Evolutionary conservation across 805 yeast genomes (phyloP).

Genomic region (Hagleromyces aurorensis): DNA sequence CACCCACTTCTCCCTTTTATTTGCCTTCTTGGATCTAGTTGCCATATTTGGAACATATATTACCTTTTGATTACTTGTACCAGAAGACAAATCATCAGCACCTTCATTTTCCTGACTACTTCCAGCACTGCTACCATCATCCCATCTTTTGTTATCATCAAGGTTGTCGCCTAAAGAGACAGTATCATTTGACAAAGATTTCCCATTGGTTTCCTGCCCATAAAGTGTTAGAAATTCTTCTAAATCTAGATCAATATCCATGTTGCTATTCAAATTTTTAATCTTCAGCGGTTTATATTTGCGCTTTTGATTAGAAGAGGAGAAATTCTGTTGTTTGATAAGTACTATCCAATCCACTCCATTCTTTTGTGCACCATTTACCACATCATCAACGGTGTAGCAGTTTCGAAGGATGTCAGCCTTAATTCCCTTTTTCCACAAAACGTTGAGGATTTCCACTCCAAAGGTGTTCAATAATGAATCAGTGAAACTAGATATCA

Average conservation of each 20-base stretch:
- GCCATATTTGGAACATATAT: slow-evolving; percentile 71
- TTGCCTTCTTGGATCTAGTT: slow-evolving; percentile 67
- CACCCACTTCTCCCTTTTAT: slow-evolving; percentile 69
- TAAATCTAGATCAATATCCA: slow-evolving; percentile 66
- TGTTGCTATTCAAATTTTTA: slow-evolving; percentile 48
- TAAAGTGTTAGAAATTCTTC: slow-evolving; percentile 53
- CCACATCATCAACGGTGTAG: slow-evolving; percentile 53
- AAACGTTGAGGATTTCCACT: slow-evolving; percentile 47
- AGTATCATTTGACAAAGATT: slow-evolving; percentile 7
- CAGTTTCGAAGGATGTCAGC: slow-evolving; percentile 57
- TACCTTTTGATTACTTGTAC: slow-evolving; percentile 41
- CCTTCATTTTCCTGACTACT: slow-evolving; percentile 24
- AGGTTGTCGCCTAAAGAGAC: slow-evolving; percentile 14
- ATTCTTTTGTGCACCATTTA: slow-evolving; percentile 53
- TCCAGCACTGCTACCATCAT: slow-evolving; percentile 25
- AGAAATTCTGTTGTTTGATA: slow-evolving; percentile 55
- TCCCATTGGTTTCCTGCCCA: slow-evolving; percentile 24
- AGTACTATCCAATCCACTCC: slow-evolving; percentile 73
- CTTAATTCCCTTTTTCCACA: slow-evolving; percentile 75
- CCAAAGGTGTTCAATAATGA: slow-evolving; percentile 52
- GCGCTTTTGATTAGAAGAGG: slow-evolving; percentile 32
- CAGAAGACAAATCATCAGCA: slow-evolving; percentile 14
- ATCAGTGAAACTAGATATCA: slow-evolving; percentile 62
- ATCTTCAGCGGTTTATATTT: slow-evolving; percentile 72
- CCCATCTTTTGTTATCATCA: slow-evolving; percentile 24